A percentile compares a stretch with the other conserved stretches of the same genome.
phyloP scores from a whole-genome alignment of 2,329 filamentous ascomycete species.

The Aspergillus glaucus region DNA sequence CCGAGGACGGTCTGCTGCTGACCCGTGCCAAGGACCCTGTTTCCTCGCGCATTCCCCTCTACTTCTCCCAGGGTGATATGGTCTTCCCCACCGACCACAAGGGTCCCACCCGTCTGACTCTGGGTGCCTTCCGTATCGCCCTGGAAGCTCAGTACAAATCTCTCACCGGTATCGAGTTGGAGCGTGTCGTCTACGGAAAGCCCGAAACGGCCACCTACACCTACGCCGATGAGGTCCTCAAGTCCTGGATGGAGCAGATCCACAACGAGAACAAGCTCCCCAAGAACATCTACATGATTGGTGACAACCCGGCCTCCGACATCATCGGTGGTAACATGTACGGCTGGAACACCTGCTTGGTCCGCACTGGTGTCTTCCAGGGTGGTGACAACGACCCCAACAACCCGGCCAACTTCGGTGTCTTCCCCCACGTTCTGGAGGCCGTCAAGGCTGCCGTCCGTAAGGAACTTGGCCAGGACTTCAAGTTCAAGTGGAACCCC shows the following conservation, averaged over 20 bases:
- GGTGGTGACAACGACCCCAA: constrained; percentile 68
- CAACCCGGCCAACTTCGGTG: constrained; percentile 71
- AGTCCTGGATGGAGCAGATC: constrained; percentile 68
- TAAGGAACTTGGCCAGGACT: constrained; percentile 67
- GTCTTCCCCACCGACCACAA: constrained; percentile 62
- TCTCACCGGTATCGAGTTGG: constrained; percentile 62
- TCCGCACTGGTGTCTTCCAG: constrained; percentile 72
- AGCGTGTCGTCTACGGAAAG: constrained; percentile 72
- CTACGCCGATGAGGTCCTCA: constrained; percentile 68
- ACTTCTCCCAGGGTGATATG: constrained; percentile 62
- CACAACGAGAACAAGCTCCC: constrained; percentile 66
- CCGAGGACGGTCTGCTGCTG: constrained; percentile 59
- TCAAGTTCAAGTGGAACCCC: constrained; percentile 67
- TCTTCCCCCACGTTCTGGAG: constrained; percentile 67
- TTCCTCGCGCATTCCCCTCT: constrained; percentile 63
- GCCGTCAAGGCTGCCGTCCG: constrained; percentile 61
- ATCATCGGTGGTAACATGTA: constrained; percentile 75
- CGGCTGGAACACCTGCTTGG: constrained; percentile 73
- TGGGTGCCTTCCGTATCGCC: constrained; percentile 68
- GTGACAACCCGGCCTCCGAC: constrained; percentile 68
- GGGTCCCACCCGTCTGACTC: constrained; percentile 59
- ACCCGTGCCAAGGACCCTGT: constrained; percentile 62
- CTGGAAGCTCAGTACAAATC: constrained; percentile 61
- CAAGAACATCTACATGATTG: constrained; percentile 69
- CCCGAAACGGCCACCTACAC: constrained; percentile 70